A percentile compares a stretch with the other conserved stretches of the same genome.
Evolutionary conservation across 2,329 filamentous ascomycete genomes (phyloP).

Genomic region (Alternaria rosae): DNA sequence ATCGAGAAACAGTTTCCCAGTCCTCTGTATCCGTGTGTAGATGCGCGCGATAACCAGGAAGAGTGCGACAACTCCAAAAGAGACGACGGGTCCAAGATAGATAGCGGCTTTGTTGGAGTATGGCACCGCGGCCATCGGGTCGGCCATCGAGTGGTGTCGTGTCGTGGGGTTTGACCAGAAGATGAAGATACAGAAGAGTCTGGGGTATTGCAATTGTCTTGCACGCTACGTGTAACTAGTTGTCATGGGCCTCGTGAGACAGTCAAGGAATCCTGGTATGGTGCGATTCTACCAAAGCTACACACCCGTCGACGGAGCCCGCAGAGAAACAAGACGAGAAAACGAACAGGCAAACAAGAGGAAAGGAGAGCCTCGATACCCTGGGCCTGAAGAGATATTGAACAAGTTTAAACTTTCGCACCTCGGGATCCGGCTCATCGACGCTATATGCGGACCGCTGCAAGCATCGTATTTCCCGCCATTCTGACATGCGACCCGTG

Average conservation of each 20-base stretch:
- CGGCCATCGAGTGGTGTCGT: conserved; percentile 8
- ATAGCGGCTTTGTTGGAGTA: conserved; percentile 31
- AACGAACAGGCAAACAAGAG: not conserved
- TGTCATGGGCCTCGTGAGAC: not conserved
- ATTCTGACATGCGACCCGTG: not conserved
- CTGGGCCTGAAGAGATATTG: not conserved
- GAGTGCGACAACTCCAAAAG: conserved; percentile 27
- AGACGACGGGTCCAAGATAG: conserved; percentile 32
- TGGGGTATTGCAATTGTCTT: conserved; percentile 6
- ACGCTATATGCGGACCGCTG: conserved; percentile 14
- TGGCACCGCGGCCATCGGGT: conserved; percentile 8
- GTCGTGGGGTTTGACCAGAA: not conserved
- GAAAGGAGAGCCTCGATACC: not conserved
- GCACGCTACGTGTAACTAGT: not conserved
- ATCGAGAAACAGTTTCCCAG: conserved; percentile 26
- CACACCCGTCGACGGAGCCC: not conserved
- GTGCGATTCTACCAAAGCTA: not conserved
- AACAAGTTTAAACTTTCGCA: not conserved
- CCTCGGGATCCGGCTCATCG: conserved; percentile 1
- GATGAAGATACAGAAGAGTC: not conserved
- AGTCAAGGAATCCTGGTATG: conserved; percentile 1
- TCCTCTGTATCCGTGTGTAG: conserved; percentile 29
- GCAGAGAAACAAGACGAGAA: not conserved
- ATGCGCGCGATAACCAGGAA: conserved; percentile 28
- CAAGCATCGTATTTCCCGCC: not conserved